Evolutionary conservation across 1,284 basidiomycete genomes (phyloP).

Genomic region (Tilletia caries): DNA sequence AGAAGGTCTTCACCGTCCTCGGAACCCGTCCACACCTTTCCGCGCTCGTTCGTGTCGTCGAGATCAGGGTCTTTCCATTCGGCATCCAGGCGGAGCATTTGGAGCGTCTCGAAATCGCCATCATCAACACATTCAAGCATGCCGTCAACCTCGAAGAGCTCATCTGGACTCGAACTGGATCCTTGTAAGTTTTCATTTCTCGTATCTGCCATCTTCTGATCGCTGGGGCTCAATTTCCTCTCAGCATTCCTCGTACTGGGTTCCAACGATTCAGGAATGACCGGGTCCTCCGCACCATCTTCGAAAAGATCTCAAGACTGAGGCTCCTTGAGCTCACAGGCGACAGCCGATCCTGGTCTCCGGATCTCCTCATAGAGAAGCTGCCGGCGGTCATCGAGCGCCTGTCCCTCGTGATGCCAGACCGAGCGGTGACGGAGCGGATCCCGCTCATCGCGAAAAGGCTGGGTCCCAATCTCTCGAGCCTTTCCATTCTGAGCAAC

Average conservation of each 20-base stretch:
- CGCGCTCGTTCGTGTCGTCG: slow-evolving; percentile 33
- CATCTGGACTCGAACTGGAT: slow-evolving; percentile 49
- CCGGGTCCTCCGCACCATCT: slow-evolving; percentile 31
- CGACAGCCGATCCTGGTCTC: slow-evolving; percentile 39
- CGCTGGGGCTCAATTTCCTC: neutral
- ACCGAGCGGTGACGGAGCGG: slow-evolving; percentile 22
- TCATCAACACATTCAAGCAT: slow-evolving; percentile 27
- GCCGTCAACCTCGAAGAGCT: slow-evolving; percentile 33
- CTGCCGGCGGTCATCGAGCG: slow-evolving; percentile 21
- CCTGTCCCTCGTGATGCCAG: slow-evolving; percentile 31
- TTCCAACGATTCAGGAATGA: slow-evolving; percentile 26
- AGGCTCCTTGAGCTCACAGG: slow-evolving; percentile 42
- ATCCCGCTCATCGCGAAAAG: slow-evolving; percentile 25
- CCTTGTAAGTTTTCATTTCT: slow-evolving; percentile 29
- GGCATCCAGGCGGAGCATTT: slow-evolving; percentile 42
- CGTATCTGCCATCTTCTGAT: neutral
- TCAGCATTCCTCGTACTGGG: slow-evolving; percentile 3
- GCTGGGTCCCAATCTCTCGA: slow-evolving; percentile 20
- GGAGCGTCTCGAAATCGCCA: slow-evolving; percentile 40
- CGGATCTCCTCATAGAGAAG: slow-evolving; percentile 26
- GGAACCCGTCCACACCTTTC: slow-evolving; percentile 28
- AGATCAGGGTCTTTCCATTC: slow-evolving; percentile 48
- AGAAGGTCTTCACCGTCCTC: slow-evolving; percentile 38
- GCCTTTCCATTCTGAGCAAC: slow-evolving; percentile 12
- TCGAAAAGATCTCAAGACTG: slow-evolving; percentile 23